These are phyloP conservation scores for Hypoxylon fragiforme DNA, from an alignment of 495 filamentous ascomycete genomes.

Conservation along the genomic window DNA sequence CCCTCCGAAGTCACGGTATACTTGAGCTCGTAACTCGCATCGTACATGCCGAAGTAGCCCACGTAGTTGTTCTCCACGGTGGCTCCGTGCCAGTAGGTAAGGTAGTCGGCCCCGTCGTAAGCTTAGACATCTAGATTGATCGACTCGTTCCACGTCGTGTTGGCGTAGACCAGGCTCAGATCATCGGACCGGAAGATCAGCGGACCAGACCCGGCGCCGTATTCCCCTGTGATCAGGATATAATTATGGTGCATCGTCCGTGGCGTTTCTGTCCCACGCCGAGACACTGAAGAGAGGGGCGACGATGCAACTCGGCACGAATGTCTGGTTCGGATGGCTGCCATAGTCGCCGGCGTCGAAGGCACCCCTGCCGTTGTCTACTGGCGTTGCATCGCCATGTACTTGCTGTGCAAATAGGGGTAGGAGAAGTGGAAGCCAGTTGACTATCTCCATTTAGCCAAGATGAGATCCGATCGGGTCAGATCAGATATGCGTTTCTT, in stretches of 20 bases:
- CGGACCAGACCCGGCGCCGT: neutral
- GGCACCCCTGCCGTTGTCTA: neutral
- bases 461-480: too few relatives aligned
- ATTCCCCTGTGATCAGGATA: neutral
- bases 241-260: neutral
- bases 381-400: neutral
- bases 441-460: neutral
- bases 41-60: neutral
- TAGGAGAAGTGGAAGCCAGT: neutral
- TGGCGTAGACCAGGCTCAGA: neutral
- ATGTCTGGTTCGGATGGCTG: neutral
- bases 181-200: neutral
- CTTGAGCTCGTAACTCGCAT: neutral
- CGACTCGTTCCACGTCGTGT: neutral
- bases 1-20: neutral
- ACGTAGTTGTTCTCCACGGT: neutral
- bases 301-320: neutral
- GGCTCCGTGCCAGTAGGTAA: neutral
- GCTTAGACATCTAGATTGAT: neutral
- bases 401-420: neutral
- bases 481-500: too few relatives aligned
- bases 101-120: neutral
- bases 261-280: neutral
- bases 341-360: neutral
- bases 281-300: neutral